Percentiles rank a stretch among this genome's conserved stretches.
phyloP scores from a whole-genome alignment of 768 basidiomycete genomes.

The Tephrocybe sp. region DNA sequence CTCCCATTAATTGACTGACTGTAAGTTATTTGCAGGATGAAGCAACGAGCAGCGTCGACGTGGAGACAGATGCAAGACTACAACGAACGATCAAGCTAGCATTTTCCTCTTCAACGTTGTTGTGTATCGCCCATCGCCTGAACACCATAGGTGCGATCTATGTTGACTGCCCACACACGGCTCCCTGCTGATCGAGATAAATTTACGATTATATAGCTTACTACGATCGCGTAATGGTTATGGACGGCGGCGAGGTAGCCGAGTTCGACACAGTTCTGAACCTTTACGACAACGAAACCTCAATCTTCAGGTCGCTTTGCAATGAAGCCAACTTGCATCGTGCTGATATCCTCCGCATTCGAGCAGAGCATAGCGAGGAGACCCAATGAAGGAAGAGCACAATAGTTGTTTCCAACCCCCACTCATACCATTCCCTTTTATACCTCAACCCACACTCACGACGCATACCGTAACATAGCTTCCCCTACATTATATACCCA shows the following conservation, averaged over 20 bases:
- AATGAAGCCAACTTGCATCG: constrained; percentile 60
- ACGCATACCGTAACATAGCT: too few relatives aligned
- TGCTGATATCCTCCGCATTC: constrained; percentile 56
- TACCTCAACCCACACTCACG: neutral
- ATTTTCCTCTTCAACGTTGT: constrained; percentile 51
- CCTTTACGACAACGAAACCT: constrained; percentile 59
- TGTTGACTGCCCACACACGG: constrained; percentile 1
- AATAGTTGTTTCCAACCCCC: neutral
- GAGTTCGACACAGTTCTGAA: constrained; percentile 76
- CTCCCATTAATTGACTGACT: neutral
- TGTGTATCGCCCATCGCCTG: constrained; percentile 59
- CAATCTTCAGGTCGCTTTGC: constrained; percentile 72
- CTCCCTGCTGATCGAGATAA: neutral
- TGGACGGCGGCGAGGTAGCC: constrained; percentile 67
- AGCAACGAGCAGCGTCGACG: constrained; percentile 61
- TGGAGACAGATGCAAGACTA: constrained; percentile 60
- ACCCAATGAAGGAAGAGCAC: neutral
- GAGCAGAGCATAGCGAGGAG: constrained; percentile 27
- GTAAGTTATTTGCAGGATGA: constrained; percentile 53
- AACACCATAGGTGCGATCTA: constrained; percentile 56
- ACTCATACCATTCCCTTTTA: neutral
- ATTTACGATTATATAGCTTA: constrained; percentile 49
- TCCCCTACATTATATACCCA: too few relatives aligned
- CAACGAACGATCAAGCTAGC: constrained; percentile 66
- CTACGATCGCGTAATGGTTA: constrained; percentile 71